These are phyloP conservation scores for Apodospora peruviana DNA, from an alignment of 495 filamentous ascomycete species.

Conservation along the genomic window DNA sequence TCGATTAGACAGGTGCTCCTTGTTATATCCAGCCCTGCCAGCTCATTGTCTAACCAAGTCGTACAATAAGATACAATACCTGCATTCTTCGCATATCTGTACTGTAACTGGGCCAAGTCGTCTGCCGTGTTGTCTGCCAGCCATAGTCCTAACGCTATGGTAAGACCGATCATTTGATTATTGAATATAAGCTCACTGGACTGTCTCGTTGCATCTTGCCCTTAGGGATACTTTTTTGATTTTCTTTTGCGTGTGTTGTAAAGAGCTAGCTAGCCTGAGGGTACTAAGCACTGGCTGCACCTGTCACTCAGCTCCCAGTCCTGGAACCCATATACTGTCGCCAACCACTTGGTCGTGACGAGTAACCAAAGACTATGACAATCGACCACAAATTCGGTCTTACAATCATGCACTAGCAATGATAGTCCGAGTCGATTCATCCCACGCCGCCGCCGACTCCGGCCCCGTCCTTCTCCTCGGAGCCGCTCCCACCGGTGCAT, in stretches of 20 bases:
- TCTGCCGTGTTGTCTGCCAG: too few relatives aligned
- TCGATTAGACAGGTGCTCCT: too few relatives aligned
- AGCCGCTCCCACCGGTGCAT: slow-evolving; percentile 5
- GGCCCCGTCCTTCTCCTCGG: slow-evolving; percentile 1
- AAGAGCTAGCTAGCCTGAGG: slow-evolving; percentile 4
- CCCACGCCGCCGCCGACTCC: neutral
- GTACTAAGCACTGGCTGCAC: slow-evolving; percentile 3
- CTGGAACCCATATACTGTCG: neutral
- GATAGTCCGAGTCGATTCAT: slow-evolving; percentile 12
- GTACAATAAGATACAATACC: too few relatives aligned
- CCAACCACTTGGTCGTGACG: slow-evolving; percentile 25
- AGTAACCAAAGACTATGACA: slow-evolving; percentile 14
- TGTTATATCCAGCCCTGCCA: too few relatives aligned
- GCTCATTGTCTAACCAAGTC: too few relatives aligned
- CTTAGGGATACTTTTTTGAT: too few relatives aligned
- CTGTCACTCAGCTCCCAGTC: neutral
- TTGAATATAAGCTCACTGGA: too few relatives aligned
- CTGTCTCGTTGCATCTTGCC: too few relatives aligned
- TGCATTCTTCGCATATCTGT: too few relatives aligned
- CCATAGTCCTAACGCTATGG: too few relatives aligned
- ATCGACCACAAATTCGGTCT: slow-evolving; percentile 8
- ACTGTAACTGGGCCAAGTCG: too few relatives aligned
- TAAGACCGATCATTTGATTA: too few relatives aligned
- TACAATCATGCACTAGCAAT: slow-evolving; percentile 28
- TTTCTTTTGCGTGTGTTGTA: slow-evolving; percentile 11